Evolutionary conservation across 2,329 filamentous ascomycete species (phyloP).

Genomic region (Acrocalymma vagum): DNA sequence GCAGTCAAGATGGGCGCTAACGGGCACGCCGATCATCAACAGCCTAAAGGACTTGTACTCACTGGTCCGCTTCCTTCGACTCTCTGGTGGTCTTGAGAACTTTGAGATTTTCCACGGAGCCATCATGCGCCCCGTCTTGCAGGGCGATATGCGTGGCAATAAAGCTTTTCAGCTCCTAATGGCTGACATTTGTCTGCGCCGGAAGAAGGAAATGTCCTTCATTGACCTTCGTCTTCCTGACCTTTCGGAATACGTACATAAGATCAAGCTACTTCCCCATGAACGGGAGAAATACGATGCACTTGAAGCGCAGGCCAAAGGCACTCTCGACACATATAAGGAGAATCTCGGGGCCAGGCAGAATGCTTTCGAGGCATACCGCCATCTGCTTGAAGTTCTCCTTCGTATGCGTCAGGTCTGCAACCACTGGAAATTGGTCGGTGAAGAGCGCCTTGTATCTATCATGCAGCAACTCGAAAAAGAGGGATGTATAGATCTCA

Average conservation of each 20-base stretch:
- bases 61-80: slow-evolving; percentile 77
- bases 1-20: slow-evolving; percentile 75
- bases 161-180: slow-evolving; percentile 78
- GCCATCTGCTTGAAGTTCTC: slow-evolving; percentile 80
- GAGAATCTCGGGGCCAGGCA: slow-evolving; percentile 49
- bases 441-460: slow-evolving; percentile 72
- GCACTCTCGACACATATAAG: slow-evolving; percentile 70
- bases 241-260: slow-evolving; percentile 80
- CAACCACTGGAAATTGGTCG: slow-evolving; percentile 87
- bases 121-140: slow-evolving; percentile 73
- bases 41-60: slow-evolving; percentile 83
- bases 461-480: slow-evolving; percentile 74
- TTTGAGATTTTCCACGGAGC: slow-evolving; percentile 76
- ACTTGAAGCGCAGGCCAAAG: slow-evolving; percentile 75
- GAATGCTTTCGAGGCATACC: slow-evolving; percentile 63
- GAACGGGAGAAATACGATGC: slow-evolving; percentile 82
- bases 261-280: slow-evolving; percentile 74
- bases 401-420: slow-evolving; percentile 86
- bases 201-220: slow-evolving; percentile 89
- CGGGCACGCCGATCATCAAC: slow-evolving; percentile 77
- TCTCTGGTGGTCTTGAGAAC: slow-evolving; percentile 79
- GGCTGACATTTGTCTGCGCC: slow-evolving; percentile 79
- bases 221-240: slow-evolving; percentile 81
- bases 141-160: slow-evolving; percentile 66
- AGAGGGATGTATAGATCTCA: slow-evolving; percentile 73